phyloP scores from a whole-genome alignment of 768 basidiomycete genomes.

The Xerocomellus chrysenteron region DNA sequence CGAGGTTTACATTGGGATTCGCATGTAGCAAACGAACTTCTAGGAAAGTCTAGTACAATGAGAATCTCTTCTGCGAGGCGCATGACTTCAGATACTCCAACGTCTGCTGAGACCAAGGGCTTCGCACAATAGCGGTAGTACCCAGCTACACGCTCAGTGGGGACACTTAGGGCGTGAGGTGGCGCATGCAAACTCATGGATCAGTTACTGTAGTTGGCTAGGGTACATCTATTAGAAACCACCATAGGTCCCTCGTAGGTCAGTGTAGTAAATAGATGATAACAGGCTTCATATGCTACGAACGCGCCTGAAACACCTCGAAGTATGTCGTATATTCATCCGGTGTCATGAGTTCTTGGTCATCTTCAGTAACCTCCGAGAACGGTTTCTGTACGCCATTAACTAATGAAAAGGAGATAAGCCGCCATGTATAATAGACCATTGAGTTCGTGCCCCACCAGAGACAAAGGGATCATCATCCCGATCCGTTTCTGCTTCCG shows the following conservation, averaged over 20 bases:
- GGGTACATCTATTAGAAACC: constrained; percentile 18
- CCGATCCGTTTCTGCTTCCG: neutral
- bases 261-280: constrained; percentile 8
- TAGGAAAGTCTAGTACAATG: too few relatives aligned
- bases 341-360: constrained; percentile 89
- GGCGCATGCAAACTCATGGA: neutral
- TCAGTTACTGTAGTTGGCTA: constrained; percentile 10
- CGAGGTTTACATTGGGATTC: too few relatives aligned
- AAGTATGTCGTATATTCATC: constrained; percentile 88
- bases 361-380: constrained; percentile 85
- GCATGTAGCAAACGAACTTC: too few relatives aligned
- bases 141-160: too few relatives aligned
- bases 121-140: too few relatives aligned
- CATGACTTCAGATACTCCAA: too few relatives aligned
- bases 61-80: too few relatives aligned
- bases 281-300: constrained; percentile 11
- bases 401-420: constrained; percentile 44
- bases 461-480: constrained; percentile 64
- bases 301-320: constrained; percentile 57
- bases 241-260: constrained; percentile 4
- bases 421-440: neutral
- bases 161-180: neutral
- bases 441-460: constrained; percentile 42
- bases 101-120: too few relatives aligned
- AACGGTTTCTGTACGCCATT: constrained; percentile 72